A percentile compares a stretch with the other conserved stretches of the same genome.
Evolutionary conservation across 352 stramenopile genomes (phyloP).

Genomic region (Pythium myriotylum): DNA sequence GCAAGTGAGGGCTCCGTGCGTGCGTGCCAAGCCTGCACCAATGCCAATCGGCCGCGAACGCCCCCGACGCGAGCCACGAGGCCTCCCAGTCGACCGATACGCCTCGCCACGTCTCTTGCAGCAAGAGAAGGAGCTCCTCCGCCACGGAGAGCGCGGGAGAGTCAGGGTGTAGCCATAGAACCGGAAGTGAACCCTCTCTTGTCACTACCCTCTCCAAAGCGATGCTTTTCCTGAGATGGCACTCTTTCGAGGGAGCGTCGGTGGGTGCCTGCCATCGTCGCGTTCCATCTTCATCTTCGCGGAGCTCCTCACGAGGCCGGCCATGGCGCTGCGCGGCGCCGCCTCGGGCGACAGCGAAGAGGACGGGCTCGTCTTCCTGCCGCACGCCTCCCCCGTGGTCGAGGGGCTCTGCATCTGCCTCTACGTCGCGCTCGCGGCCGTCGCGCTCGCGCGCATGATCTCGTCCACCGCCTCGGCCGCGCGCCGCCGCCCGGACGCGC

Average conservation of each 20-base stretch:
- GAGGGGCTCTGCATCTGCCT: slow-evolving; percentile 58
- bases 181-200: slow-evolving; percentile 3
- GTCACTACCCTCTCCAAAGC: slow-evolving; percentile 5
- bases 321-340: slow-evolving; percentile 1
- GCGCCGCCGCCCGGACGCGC: slow-evolving; percentile 33
- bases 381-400: slow-evolving; percentile 44
- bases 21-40: background rate
- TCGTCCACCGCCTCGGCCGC: slow-evolving; percentile 31
- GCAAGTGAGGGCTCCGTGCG: slow-evolving; percentile 29
- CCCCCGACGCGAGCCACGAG: too few species aligned
- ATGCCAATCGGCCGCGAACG: too few species aligned
- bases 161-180: background rate
- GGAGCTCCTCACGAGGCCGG: background rate
- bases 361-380: slow-evolving; percentile 54
- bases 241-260: slow-evolving; percentile 20
- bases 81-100: too few species aligned
- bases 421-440: slow-evolving; percentile 60
- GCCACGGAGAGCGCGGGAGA: too few species aligned
- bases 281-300: background rate
- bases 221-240: background rate
- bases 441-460: slow-evolving; percentile 52
- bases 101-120: too few species aligned
- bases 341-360: slow-evolving; percentile 4
- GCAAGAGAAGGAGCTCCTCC: too few species aligned
- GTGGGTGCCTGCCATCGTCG: background rate